Percentiles rank a stretch among this genome's conserved stretches.
Evolutionary conservation across 306 rosid species (phyloP).

Genomic region (Carpinus viminea): DNA sequence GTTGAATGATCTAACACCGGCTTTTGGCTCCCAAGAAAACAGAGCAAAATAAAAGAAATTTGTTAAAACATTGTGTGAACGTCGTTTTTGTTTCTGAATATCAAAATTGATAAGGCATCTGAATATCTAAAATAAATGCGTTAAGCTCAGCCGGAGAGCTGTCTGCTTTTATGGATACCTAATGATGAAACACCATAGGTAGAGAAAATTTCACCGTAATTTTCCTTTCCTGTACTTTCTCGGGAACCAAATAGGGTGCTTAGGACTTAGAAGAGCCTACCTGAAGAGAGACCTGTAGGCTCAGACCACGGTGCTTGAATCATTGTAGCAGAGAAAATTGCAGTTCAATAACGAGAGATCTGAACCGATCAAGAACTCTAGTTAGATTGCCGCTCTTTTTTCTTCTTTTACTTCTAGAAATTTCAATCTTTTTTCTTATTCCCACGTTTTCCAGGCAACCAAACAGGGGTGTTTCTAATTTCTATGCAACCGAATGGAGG

Average conservation of each 20-base stretch:
- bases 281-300: slow-evolving; percentile 42
- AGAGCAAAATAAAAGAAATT: not conserved
- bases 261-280: slow-evolving; percentile 14
- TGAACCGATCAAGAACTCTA: not conserved
- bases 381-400: too few relatives aligned
- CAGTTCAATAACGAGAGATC: not conserved
- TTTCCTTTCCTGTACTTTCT: not conserved
- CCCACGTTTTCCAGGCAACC: too few relatives aligned
- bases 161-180: not conserved
- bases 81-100: not conserved
- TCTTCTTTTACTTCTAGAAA: not conserved
- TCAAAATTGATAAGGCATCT: not conserved
- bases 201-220: not conserved
- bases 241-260: slow-evolving; percentile 4
- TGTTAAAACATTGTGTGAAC: not conserved
- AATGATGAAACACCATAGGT: not conserved
- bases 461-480: too few relatives aligned
- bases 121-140: not conserved
- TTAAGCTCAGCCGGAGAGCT: not conserved
- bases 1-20: not conserved
- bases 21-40: not conserved
- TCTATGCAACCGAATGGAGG: not conserved
- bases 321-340: too few relatives aligned
- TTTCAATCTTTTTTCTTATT: not conserved
- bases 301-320: too few relatives aligned